A percentile compares a stretch with the other conserved stretches of the same genome.
Conservation (phyloP, 345 rosid species). For the Microcos paniculata region DNA sequence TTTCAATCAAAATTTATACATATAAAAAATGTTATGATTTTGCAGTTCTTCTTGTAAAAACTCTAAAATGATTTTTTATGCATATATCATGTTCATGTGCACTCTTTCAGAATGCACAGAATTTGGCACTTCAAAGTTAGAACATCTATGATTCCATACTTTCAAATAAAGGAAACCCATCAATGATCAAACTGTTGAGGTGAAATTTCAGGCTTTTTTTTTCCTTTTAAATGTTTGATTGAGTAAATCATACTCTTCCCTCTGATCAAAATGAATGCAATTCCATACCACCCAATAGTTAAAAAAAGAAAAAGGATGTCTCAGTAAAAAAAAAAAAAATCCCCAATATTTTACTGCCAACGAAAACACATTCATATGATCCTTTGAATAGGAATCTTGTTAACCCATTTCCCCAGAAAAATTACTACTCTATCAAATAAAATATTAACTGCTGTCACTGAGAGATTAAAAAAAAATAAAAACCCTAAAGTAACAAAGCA, state of each 20-base stretch:
- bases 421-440: background rate
- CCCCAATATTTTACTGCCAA: background rate
- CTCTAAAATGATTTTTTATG: background rate
- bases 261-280: background rate
- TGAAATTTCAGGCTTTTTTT: background rate
- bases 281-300: background rate
- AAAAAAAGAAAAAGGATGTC: background rate
- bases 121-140: conserved; percentile 1
- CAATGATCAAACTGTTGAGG: background rate
- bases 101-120: background rate
- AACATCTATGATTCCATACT: background rate
- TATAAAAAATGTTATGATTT: no score
- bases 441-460: background rate
- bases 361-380: background rate
- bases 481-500: conserved; percentile 20
- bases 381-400: conserved; percentile 36
- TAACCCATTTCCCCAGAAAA: conserved; percentile 34
- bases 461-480: background rate
- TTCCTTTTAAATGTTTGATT: conserved; percentile 6
- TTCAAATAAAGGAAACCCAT: background rate
- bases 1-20: background rate
- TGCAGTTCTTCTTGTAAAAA: no score
- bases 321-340: background rate
- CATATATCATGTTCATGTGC: background rate
- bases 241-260: conserved; percentile 31